A percentile compares a stretch with the other conserved stretches of the same genome.
Evolutionary conservation across 2,329 filamentous ascomycete genomes (phyloP).

Genomic region (Stachybotrys elegans): DNA sequence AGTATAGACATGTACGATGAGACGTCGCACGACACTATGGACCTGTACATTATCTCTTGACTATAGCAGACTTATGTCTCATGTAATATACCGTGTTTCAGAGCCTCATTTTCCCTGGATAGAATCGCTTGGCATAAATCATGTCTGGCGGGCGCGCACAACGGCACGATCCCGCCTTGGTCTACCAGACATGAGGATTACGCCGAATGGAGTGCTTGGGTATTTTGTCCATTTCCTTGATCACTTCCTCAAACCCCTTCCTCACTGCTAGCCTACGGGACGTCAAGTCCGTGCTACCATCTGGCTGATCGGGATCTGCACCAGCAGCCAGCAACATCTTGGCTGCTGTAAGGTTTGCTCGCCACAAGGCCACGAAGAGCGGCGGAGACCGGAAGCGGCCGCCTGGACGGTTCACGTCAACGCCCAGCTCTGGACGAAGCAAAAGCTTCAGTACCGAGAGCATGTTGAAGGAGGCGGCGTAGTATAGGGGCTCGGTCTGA

Average conservation of each 20-base stretch:
- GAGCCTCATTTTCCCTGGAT: too few species aligned
- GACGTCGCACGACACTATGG: constrained; percentile 12
- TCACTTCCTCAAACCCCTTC: too few species aligned
- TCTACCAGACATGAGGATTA: too few species aligned
- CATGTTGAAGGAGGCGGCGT: constrained; percentile 20
- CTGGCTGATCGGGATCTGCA: constrained; percentile 10
- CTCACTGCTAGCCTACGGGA: not conserved
- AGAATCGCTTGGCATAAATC: too few species aligned
- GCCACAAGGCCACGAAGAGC: constrained; percentile 15
- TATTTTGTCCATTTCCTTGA: not conserved
- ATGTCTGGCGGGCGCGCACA: too few species aligned
- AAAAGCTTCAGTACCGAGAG: constrained; percentile 13
- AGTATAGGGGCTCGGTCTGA: constrained; percentile 16
- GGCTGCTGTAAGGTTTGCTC: constrained; percentile 12
- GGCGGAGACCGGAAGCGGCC: constrained; percentile 16
- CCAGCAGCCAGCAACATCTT: constrained; percentile 18
- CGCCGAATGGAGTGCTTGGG: not conserved
- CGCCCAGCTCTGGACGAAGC: constrained; percentile 10
- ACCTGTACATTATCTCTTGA: constrained; percentile 11
- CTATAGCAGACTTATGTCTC: constrained; percentile 6
- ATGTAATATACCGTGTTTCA: constrained; percentile 28
- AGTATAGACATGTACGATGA: constrained; percentile 8
- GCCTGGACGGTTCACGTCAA: constrained; percentile 13
- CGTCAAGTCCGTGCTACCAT: not conserved
- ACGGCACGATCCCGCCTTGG: too few species aligned